Evolutionary conservation across 345 rosid species (phyloP).

Genomic region (Orychophragmus violaceus): DNA sequence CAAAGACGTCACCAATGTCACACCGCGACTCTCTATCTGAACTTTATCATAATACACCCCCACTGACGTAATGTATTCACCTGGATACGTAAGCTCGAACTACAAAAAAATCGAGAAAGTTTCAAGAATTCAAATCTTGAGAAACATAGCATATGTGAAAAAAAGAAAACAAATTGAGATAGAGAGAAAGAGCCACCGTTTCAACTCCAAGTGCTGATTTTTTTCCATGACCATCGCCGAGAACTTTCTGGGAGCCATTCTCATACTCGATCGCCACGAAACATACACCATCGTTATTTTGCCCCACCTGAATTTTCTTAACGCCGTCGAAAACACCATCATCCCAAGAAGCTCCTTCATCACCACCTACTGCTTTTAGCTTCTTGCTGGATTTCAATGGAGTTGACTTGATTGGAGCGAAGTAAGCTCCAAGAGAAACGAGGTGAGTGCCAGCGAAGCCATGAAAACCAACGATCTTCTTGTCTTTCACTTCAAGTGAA

Average conservation of each 20-base stretch:
- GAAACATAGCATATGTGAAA: not conserved
- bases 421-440: slow-evolving; percentile 23
- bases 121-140: not conserved
- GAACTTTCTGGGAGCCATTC: not conserved
- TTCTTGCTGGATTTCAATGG: not conserved
- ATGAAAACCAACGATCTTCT: no score
- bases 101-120: not conserved
- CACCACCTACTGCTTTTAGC: not conserved
- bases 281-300: not conserved
- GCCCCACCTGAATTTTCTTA: not conserved
- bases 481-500: no score
- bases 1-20: not conserved
- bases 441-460: not conserved
- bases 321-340: not conserved
- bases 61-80: no score
- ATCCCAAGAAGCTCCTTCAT: not conserved
- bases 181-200: no score
- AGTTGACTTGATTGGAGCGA: not conserved
- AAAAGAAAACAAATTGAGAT: not conserved
- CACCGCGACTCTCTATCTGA: no score
- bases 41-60: no score
- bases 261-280: not conserved
- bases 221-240: no score
- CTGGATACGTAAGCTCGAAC: not conserved
- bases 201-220: no score